Evolutionary conservation across 768 basidiomycete genomes (phyloP), one percentile per base, ranked within the genome.

Genomic region (Lentinula edodes): DNA sequence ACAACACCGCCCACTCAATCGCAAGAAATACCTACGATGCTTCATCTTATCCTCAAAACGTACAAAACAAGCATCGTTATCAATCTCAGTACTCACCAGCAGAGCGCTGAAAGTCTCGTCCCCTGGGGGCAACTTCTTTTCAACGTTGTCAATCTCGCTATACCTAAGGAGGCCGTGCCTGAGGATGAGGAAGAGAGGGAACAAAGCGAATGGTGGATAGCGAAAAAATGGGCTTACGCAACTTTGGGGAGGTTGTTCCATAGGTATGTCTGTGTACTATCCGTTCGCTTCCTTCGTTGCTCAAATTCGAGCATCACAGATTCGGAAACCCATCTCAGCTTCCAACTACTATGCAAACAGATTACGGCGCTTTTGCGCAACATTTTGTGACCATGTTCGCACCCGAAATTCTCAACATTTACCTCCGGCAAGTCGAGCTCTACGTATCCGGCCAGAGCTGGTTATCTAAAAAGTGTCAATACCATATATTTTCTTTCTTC

Each of bases 181-280:
- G 83, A 80, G 34, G 85, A 90, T 61, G 83, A 86, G 63, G 89
- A 93, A 5, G 89, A 89, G 15, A 78, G 90, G 39, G 91, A 94
- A 75, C 80, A 79, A 52, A 83, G 79, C 51, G 89, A 91, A 67
- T 96, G 94, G 93, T 93, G 92, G 90, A 89, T 88, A 70, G 83
- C 89, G 8, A 95, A 95, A 76, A 96, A 96, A 70, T 95, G 93
- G 94, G 91, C 93, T 0, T 94, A 88, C 69, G 84, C 81, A n/a
- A 85, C 85, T 41, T 77, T 96, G 7, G 89, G 90, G 39, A 78
- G 87, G 23, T 76, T 94, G 15, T 94, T 94, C 80, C 88, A 89
- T 67, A 81, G 89, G 83, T 87, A 59, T 6, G 69, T 34, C 23
- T 28, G 6, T 18, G 34, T 61, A 39, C 41, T 36, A 41, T 48